Evolutionary conservation across 345 rosid species (phyloP).

Genomic region (Linum lewisii): DNA sequence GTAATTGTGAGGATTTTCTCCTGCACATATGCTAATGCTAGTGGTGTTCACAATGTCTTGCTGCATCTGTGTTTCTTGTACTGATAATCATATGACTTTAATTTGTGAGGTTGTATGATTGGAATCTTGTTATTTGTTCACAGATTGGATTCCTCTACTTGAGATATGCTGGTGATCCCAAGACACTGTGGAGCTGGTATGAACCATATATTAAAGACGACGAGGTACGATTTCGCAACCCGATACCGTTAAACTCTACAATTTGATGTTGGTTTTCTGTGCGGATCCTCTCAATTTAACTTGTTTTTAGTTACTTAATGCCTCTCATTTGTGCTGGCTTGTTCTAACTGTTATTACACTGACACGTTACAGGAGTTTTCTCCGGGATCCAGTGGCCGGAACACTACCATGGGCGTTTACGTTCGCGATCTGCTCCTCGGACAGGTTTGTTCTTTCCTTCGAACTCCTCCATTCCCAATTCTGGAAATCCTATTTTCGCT

Average conservation of each 20-base stretch:
- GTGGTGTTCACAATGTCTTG: background rate
- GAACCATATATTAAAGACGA: slow-evolving; percentile 86
- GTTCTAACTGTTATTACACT: slow-evolving; percentile 4
- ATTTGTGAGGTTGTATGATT: background rate
- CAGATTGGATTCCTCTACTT: slow-evolving; percentile 94
- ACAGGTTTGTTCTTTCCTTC: slow-evolving; percentile 47
- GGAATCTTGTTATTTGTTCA: slow-evolving; percentile 19
- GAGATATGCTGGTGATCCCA: slow-evolving; percentile 91
- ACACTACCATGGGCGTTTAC: slow-evolving; percentile 86
- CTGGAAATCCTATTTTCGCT: background rate
- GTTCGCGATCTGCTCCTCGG: slow-evolving; percentile 95
- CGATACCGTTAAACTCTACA: background rate
- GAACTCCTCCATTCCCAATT: background rate
- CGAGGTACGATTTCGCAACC: slow-evolving; percentile 42
- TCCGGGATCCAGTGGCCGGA: slow-evolving; percentile 74
- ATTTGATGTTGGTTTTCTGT: background rate
- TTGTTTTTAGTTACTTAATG: background rate
- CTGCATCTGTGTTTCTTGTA: background rate
- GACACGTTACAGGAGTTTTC: slow-evolving; percentile 66
- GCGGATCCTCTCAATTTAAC: background rate
- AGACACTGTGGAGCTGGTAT: slow-evolving; percentile 90
- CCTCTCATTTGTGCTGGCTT: background rate
- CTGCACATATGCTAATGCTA: background rate
- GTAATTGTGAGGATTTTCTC: background rate
- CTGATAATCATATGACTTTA: background rate